A percentile compares a stretch with the other conserved stretches of the same genome.
These are phyloP conservation scores for Cryptococcus hybrid DNA, from an alignment of 1,284 basidiomycete genomes.

Conservation along the genomic window DNA sequence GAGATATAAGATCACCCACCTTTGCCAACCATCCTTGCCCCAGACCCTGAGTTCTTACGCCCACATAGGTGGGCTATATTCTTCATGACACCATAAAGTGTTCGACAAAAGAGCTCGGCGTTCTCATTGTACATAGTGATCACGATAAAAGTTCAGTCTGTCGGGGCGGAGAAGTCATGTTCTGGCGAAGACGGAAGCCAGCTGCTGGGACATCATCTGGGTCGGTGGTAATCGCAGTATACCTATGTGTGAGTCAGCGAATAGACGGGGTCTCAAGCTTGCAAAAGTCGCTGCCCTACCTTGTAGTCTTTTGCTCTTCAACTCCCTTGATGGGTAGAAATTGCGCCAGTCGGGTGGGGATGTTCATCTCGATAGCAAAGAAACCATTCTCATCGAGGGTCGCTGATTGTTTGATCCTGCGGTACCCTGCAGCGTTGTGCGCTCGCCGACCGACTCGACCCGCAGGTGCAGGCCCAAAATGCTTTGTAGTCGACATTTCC, in stretches of 20 bases:
- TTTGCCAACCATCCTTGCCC: conserved; percentile 97
- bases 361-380: conserved; percentile 76
- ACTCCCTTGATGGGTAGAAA: conserved; percentile 76
- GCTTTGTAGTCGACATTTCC: conserved; percentile 56
- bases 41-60: conserved; percentile 91
- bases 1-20: conserved; percentile 50
- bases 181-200: conserved; percentile 82
- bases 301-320: conserved; percentile 77
- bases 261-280: not conserved
- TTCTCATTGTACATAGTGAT: conserved; percentile 99
- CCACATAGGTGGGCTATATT: conserved; percentile 88
- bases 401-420: conserved; percentile 51
- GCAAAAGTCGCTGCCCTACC: conserved; percentile 53
- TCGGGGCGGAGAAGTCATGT: conserved; percentile 62
- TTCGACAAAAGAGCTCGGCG: conserved; percentile 88
- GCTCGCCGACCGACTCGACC: conserved; percentile 72
- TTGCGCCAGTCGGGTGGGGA: conserved; percentile 71
- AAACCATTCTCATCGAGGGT: conserved; percentile 65
- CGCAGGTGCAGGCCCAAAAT: conserved; percentile 81
- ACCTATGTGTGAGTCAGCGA: conserved; percentile 36
- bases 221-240: conserved; percentile 85
- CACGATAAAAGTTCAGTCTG: conserved; percentile 88
- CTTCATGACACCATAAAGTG: conserved; percentile 92
- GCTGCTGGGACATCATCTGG: conserved; percentile 87
- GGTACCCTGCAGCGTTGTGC: conserved; percentile 52